Conservation (phyloP, 352 stramenopile species). For the Phytophthora sansomeana region DNA sequence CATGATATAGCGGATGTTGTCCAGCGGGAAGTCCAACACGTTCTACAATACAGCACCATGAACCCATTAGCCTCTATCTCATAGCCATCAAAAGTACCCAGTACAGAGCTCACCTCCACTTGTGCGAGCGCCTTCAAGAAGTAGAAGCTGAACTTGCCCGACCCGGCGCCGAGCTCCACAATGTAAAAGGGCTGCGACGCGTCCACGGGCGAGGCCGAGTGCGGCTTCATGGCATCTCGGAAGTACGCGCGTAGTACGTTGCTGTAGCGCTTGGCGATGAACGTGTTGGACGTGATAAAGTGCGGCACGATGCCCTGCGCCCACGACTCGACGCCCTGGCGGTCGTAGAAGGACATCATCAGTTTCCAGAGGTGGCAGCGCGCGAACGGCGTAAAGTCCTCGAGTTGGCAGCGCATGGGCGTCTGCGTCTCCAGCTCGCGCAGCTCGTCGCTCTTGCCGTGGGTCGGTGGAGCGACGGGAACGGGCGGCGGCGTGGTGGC, state of each 20-base stretch:
- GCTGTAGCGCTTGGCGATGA: slow-evolving; percentile 93
- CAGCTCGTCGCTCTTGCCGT: slow-evolving; percentile 64
- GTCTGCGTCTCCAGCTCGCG: slow-evolving; percentile 35
- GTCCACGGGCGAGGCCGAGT: slow-evolving; percentile 63
- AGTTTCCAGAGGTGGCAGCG: slow-evolving; percentile 93
- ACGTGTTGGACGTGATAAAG: slow-evolving; percentile 97
- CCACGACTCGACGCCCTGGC: slow-evolving; percentile 89
- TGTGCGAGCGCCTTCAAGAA: slow-evolving; percentile 91
- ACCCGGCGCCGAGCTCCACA: slow-evolving; percentile 93
- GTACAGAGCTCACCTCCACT: slow-evolving; percentile 43
- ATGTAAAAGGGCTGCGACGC: slow-evolving; percentile 92
- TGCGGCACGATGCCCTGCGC: slow-evolving; percentile 94
- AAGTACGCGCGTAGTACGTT: slow-evolving; percentile 75
- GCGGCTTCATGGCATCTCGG: slow-evolving; percentile 54
- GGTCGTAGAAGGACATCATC: slow-evolving; percentile 96
- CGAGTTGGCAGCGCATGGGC: slow-evolving; percentile 76
- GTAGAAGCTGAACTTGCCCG: slow-evolving; percentile 96
- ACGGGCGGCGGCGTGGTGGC: slow-evolving; percentile 11
- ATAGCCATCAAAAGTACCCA: neutral
- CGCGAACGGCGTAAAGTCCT: slow-evolving; percentile 91
- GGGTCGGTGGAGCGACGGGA: slow-evolving; percentile 1
- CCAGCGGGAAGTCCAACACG: slow-evolving; percentile 88
- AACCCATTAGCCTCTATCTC: slow-evolving; percentile 2
- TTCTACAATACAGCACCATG: slow-evolving; percentile 35
- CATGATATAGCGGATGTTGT: slow-evolving; percentile 95